phyloP scores from a whole-genome alignment of 2,329 filamentous ascomycete species.

The Drechslerella dactyloides region DNA sequence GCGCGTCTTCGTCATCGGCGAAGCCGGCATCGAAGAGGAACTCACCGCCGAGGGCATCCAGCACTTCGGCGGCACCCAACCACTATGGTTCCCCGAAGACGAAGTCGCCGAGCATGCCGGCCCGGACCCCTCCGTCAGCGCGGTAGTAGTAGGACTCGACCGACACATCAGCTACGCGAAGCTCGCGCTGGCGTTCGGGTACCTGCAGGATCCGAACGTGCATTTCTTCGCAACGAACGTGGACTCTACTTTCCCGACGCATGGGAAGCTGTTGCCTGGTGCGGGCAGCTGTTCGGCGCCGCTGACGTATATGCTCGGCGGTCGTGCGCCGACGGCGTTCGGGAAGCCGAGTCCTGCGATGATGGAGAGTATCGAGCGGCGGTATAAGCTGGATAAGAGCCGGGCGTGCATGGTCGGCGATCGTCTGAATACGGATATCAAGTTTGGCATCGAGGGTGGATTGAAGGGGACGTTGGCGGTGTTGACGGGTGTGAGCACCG shows the following conservation, averaged over 20 bases:
- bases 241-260: constrained; percentile 85
- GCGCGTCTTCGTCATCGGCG: constrained; percentile 93
- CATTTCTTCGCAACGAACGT: constrained; percentile 91
- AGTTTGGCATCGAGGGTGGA: constrained; percentile 88
- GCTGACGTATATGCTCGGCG: constrained; percentile 71
- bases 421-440: constrained; percentile 90
- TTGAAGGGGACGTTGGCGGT: constrained; percentile 91
- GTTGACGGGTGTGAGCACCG: constrained; percentile 84
- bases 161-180: constrained; percentile 97
- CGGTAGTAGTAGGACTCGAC: constrained; percentile 88
- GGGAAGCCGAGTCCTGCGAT: constrained; percentile 98
- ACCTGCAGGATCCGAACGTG: constrained; percentile 76
- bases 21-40: constrained; percentile 89
- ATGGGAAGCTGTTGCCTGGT: constrained; percentile 84
- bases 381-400: constrained; percentile 83
- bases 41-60: constrained; percentile 77
- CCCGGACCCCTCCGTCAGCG: constrained; percentile 85
- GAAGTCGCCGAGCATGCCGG: constrained; percentile 61
- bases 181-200: constrained; percentile 81
- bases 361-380: constrained; percentile 98
- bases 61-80: constrained; percentile 85
- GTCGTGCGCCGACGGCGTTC: constrained; percentile 74
- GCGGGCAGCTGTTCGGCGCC: constrained; percentile 79
- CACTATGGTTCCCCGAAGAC: constrained; percentile 41
- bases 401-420: constrained; percentile 96